Evolutionary conservation across 768 basidiomycete species (phyloP).

Genomic region (Tulasnella sp.): DNA sequence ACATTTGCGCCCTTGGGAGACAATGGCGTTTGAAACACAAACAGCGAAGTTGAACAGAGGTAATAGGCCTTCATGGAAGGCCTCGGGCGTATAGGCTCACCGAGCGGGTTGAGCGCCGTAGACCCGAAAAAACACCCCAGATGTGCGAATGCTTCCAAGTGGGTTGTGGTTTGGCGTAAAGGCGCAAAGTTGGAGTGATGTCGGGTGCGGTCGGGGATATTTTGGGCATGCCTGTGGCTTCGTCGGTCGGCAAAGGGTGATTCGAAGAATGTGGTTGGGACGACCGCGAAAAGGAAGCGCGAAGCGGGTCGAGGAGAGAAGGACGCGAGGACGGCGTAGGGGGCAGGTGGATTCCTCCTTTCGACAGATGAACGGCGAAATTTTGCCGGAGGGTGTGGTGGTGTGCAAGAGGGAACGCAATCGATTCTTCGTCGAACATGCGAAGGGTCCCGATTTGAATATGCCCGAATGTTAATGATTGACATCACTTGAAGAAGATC

Average conservation of each 20-base stretch:
- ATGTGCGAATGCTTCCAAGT: background rate
- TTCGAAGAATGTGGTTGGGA: background rate
- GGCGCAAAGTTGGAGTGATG: background rate
- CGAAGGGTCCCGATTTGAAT: too few relatives aligned
- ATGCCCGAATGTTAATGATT: background rate
- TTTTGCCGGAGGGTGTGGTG: background rate
- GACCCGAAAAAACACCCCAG: background rate
- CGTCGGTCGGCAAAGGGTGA: background rate
- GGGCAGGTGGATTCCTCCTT: background rate
- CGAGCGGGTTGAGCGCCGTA: background rate
- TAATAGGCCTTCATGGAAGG: background rate
- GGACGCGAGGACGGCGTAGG: background rate
- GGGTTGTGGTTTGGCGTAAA: background rate
- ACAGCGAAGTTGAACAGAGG: conserved; percentile 2
- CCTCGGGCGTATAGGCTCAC: background rate
- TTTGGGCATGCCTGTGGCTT: background rate
- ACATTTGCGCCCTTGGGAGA: too few relatives aligned
- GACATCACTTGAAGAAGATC: background rate
- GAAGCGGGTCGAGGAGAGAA: background rate
- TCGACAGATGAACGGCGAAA: background rate
- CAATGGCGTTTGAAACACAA: too few relatives aligned
- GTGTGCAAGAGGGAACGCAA: too few relatives aligned
- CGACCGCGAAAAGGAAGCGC: background rate
- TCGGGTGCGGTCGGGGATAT: background rate
- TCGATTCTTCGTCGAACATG: too few relatives aligned